phyloP scores from a whole-genome alignment of 345 rosid species.

The Lenwebbia sp. region DNA sequence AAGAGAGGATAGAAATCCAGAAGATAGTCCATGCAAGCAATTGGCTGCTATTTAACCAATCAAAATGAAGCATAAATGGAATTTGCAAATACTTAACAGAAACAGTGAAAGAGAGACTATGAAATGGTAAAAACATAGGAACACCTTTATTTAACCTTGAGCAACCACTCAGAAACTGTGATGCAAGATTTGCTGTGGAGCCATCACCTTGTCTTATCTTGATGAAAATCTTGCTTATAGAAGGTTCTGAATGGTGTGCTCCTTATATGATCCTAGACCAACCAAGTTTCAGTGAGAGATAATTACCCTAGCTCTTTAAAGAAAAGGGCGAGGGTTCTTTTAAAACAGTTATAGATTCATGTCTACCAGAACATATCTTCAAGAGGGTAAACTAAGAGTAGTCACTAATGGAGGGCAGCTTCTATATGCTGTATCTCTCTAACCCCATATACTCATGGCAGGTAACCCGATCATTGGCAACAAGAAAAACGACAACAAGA shows the following conservation, averaged over 20 bases:
- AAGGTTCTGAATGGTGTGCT: neutral
- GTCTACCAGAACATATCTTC: neutral
- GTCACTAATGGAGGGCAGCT: neutral
- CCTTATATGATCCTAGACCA: neutral
- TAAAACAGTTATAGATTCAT: neutral
- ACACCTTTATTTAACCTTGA: neutral
- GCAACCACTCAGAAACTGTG: neutral
- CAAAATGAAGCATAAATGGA: neutral
- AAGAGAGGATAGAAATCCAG: neutral
- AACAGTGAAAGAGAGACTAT: neutral
- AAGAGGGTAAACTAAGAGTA: neutral
- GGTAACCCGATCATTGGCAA: neutral
- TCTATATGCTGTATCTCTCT: neutral
- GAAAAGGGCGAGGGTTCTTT: neutral
- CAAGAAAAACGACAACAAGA: neutral
- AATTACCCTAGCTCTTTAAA: neutral
- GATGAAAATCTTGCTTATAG: neutral
- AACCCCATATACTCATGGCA: neutral
- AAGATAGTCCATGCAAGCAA: neutral
- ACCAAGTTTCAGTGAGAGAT: neutral
- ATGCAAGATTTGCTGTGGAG: neutral
- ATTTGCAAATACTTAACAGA: neutral
- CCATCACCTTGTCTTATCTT: neutral
- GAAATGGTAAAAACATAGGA: neutral
- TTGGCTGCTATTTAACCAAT: neutral